Percentiles rank a stretch among this genome's conserved stretches.
These are phyloP conservation scores for Hygrophorus pudorinus DNA, from an alignment of 768 basidiomycete genomes.

Conservation along the genomic window DNA sequence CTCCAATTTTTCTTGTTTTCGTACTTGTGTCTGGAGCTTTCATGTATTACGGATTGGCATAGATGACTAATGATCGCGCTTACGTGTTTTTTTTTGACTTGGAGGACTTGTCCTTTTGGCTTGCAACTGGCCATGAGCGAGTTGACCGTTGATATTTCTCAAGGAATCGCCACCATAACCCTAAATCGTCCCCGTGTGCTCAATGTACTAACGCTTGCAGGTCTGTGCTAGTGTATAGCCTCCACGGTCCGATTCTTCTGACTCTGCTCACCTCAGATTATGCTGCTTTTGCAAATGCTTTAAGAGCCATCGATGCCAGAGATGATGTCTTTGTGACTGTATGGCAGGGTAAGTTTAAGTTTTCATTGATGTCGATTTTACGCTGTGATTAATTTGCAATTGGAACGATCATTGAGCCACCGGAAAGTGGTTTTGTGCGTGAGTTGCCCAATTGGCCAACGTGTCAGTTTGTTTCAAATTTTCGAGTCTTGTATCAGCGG, in stretches of 20 bases:
- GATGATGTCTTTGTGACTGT: slow-evolving; percentile 57
- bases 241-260: neutral
- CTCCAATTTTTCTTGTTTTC: no score
- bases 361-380: neutral
- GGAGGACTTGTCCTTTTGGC: no score
- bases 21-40: neutral
- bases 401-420: slow-evolving; percentile 28
- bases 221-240: slow-evolving; percentile 14
- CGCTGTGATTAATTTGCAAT: neutral
- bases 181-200: slow-evolving; percentile 48
- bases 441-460: slow-evolving; percentile 21
- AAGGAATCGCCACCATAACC: slow-evolving; percentile 60
- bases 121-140: slow-evolving; percentile 32
- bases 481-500: slow-evolving; percentile 31
- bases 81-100: no score
- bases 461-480: neutral
- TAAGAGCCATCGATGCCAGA: slow-evolving; percentile 48
- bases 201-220: slow-evolving; percentile 51
- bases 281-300: slow-evolving; percentile 43
- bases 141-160: slow-evolving; percentile 36
- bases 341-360: slow-evolving; percentile 43
- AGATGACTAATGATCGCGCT: no score
- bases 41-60: no score
- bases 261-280: slow-evolving; percentile 28
- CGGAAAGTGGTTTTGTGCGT: slow-evolving; percentile 72